Conservation (phyloP, 441 rosid species). For the Eruca vesicaria region DNA sequence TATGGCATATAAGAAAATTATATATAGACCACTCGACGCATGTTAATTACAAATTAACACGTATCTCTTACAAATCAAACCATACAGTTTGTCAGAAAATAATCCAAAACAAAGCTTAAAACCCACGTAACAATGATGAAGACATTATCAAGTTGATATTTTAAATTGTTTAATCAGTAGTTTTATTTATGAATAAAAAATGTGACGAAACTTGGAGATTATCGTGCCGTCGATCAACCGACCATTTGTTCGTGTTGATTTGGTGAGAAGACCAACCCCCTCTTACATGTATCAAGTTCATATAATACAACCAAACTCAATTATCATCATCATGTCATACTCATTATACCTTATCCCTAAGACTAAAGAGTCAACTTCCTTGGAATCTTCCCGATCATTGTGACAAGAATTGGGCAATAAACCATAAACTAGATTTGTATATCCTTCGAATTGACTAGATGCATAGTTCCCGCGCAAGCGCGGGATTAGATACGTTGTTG, state of each 20-base stretch:
- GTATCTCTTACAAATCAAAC: no score
- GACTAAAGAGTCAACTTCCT: conserved; percentile 5
- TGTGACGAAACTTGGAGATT: neutral
- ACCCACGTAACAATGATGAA: neutral
- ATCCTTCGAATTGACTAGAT: no score
- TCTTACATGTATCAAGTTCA: conserved; percentile 1
- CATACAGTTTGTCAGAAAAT: neutral
- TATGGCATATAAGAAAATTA: no score
- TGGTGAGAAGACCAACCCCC: conserved; percentile 22
- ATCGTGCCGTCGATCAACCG: conserved; percentile 25
- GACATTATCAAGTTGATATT: neutral
- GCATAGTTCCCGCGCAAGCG: no score
- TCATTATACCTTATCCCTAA: neutral
- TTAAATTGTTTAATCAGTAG: neutral
- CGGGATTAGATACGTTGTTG: no score
- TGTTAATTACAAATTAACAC: no score
- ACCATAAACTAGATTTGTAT: no score
- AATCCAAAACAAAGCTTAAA: neutral
- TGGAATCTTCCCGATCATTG: neutral
- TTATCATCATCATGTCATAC: neutral
- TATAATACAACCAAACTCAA: neutral
- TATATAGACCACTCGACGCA: neutral
- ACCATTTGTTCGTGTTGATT: conserved; percentile 4
- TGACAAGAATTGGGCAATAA: neutral
- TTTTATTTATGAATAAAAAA: neutral